phyloP scores from a whole-genome alignment of 495 filamentous ascomycete genomes.

The Hypoxylon fragiforme region DNA sequence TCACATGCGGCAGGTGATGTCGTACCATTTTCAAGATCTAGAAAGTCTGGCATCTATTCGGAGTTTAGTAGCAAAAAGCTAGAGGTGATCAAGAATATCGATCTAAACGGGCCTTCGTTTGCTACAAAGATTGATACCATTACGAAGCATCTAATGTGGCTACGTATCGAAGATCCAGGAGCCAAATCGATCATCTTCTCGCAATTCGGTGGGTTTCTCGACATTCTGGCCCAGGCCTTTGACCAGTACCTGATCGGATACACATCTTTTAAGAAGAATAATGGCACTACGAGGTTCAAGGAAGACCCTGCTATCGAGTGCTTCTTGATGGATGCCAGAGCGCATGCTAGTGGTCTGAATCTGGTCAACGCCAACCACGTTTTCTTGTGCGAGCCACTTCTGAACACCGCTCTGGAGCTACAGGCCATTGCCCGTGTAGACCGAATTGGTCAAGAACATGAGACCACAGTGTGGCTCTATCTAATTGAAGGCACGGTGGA shows the following conservation, averaged over 20 bases:
- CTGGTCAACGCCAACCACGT: conserved; percentile 92
- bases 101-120: conserved; percentile 70
- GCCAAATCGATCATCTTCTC: conserved; percentile 91
- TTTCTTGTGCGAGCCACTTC: conserved; percentile 88
- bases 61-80: conserved; percentile 71
- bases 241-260: conserved; percentile 68
- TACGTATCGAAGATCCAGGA: conserved; percentile 80
- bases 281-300: conserved; percentile 74
- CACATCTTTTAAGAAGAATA: conserved; percentile 62
- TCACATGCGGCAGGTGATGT: conserved; percentile 15
- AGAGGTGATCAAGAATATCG: conserved; percentile 79
- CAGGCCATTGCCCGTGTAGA: conserved; percentile 95
- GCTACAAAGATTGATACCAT: conserved; percentile 89
- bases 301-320: conserved; percentile 75
- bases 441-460: conserved; percentile 83
- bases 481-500: conserved; percentile 86
- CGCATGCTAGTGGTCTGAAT: conserved; percentile 85
- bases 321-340: conserved; percentile 85
- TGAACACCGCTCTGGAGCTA: conserved; percentile 90
- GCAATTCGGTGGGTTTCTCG: conserved; percentile 81
- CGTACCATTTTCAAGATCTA: conserved; percentile 21
- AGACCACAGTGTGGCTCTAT: conserved; percentile 96
- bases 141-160: conserved; percentile 79
- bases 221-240: conserved; percentile 70
- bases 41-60: conserved; percentile 65